Percentiles rank a stretch among this genome's conserved stretches.
These are phyloP conservation scores for Auriscalpium orientale DNA, from an alignment of 768 basidiomycete species.

Conservation along the genomic window DNA sequence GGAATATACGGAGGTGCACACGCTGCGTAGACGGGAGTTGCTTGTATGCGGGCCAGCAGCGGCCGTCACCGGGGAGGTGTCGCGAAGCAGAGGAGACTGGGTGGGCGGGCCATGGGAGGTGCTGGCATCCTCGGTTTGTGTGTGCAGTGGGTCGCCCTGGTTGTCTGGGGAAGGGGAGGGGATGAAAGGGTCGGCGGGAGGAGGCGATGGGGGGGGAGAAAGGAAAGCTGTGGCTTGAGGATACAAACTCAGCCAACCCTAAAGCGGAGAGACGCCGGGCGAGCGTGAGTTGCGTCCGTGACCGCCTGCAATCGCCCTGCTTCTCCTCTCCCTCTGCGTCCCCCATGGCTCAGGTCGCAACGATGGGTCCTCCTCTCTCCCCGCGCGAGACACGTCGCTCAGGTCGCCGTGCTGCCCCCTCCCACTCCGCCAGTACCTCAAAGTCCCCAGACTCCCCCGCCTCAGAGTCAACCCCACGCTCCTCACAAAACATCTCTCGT, in stretches of 20 bases:
- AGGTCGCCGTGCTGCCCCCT: constrained; percentile 63
- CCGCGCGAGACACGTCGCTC: constrained; percentile 74
- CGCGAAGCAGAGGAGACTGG: no score
- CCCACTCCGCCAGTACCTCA: constrained; percentile 56
- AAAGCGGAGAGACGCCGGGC: constrained; percentile 11
- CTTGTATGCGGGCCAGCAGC: no score
- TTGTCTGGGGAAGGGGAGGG: background rate
- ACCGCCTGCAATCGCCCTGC: constrained; percentile 1
- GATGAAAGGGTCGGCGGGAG: background rate
- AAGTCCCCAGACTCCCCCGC: constrained; percentile 68
- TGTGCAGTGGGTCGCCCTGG: background rate
- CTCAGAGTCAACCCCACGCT: constrained; percentile 33
- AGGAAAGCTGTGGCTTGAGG: constrained; percentile 1
- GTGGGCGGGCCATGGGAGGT: background rate
- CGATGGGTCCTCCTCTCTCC: constrained; percentile 74
- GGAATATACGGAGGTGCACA: no score
- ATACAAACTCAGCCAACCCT: constrained; percentile 14
- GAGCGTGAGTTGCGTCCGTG: constrained; percentile 4
- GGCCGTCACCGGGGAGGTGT: no score
- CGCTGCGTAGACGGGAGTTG: no score
- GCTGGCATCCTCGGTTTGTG: background rate
- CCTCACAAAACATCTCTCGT: constrained; percentile 19
- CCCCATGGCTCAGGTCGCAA: constrained; percentile 51
- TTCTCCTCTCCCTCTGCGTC: constrained; percentile 5
- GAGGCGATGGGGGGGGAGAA: background rate